Percentiles rank a stretch among this genome's conserved stretches.
Conservation (phyloP, 73 alveolate species). For the Paraurostyla sp. region DNA sequence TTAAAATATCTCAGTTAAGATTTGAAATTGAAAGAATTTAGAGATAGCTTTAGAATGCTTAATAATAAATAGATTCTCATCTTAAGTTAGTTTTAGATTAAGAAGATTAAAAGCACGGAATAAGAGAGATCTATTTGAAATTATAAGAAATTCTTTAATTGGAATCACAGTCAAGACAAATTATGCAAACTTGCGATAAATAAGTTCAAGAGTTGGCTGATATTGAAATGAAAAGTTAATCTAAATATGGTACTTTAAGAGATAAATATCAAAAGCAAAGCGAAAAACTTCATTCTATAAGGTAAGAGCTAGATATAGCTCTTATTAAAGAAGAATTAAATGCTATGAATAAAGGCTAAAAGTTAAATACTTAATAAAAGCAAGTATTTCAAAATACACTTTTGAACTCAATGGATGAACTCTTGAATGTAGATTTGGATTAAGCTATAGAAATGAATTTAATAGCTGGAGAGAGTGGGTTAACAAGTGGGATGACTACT, state of each 20-base stretch:
- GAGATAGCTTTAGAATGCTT: not conserved
- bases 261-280: not conserved
- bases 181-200: not conserved
- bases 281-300: not conserved
- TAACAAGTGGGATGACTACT: not conserved
- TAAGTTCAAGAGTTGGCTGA: not conserved
- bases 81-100: not conserved
- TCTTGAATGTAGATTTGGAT: constrained; percentile 10
- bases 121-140: not conserved
- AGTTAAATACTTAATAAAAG: no score
- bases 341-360: not conserved
- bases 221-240: not conserved
- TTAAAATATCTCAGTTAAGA: not conserved
- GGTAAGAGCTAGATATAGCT: constrained; percentile 3
- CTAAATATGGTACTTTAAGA: not conserved
- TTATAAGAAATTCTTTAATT: not conserved
- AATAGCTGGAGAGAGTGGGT: no score
- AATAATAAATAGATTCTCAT: not conserved
- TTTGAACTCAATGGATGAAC: not conserved
- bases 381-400: no score
- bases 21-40: not conserved
- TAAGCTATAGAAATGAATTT: no score
- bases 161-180: not conserved
- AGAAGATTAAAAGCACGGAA: constrained; percentile 24
- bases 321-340: constrained; percentile 11